phyloP scores from a whole-genome alignment of 2,329 filamentous ascomycete species.

The Pseudogymnoascus sp. region DNA sequence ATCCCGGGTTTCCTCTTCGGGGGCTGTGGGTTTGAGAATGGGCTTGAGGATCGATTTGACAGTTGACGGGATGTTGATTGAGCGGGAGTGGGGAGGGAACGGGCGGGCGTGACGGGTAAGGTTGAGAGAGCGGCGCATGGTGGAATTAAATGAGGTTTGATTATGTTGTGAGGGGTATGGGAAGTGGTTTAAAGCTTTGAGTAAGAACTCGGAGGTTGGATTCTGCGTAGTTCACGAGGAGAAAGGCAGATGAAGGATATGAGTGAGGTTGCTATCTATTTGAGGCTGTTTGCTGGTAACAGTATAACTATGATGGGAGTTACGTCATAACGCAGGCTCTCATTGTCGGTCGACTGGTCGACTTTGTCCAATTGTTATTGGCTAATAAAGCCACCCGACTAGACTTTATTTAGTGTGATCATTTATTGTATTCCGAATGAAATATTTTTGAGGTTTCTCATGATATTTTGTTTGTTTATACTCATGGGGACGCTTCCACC shows the following conservation, averaged over 20 bases:
- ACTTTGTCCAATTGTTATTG: neutral
- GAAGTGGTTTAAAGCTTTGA: neutral
- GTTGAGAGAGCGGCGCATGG: neutral
- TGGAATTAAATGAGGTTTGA: neutral
- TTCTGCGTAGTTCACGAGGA: neutral
- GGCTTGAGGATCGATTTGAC: neutral
- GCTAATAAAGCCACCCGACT: neutral
- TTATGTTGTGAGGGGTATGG: neutral
- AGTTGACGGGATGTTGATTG: neutral
- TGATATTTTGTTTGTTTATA: neutral
- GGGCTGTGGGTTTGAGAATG: neutral
- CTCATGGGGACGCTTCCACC: neutral
- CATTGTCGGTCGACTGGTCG: neutral
- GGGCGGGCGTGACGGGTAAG: neutral
- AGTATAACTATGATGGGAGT: neutral
- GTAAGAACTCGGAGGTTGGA: neutral
- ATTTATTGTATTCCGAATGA: neutral
- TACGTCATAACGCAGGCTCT: neutral
- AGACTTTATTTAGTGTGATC: neutral
- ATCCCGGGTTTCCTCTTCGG: neutral
- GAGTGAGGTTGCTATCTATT: neutral
- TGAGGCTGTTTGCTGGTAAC: neutral
- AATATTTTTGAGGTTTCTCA: neutral
- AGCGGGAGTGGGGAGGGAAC: neutral
- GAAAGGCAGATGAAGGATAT: neutral